These are phyloP conservation scores for Mortierella sp. DNA, from an alignment of 371 early-diverging fungal genomes.

Conservation along the genomic window DNA sequence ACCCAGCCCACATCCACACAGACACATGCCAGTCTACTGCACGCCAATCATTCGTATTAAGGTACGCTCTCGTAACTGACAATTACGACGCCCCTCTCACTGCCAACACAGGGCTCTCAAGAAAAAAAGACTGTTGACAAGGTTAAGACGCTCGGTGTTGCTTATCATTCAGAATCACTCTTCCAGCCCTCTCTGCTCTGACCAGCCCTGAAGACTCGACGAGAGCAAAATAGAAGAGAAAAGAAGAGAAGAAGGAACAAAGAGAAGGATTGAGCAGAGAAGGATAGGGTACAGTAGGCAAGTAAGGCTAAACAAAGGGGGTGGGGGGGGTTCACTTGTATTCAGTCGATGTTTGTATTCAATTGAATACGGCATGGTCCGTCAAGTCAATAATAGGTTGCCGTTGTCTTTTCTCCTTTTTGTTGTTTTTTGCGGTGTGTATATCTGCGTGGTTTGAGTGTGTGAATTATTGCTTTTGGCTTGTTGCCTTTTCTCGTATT, in stretches of 20 bases:
- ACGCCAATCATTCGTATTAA: not conserved
- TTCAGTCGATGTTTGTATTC: not conserved
- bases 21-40: conserved; percentile 1
- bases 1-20: not conserved
- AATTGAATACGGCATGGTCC: not conserved
- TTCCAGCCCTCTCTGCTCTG: no score
- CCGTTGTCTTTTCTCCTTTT: not conserved
- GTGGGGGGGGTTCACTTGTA: not conserved
- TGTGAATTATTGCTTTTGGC: not conserved
- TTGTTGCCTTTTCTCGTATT: no score
- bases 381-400: not conserved
- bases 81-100: no score
- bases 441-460: not conserved
- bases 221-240: not conserved
- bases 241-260: not conserved
- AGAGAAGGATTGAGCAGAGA: not conserved
- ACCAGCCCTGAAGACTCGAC: not conserved
- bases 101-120: no score
- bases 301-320: not conserved
- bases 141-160: not conserved
- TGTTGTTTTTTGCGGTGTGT: not conserved
- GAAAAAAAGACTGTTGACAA: not conserved
- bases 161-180: not conserved
- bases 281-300: no score
- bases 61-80: no score